A percentile compares a stretch with the other conserved stretches of the same genome.
These are phyloP conservation scores for Ustilago sp. DNA, from an alignment of 1,284 basidiomycete genomes.

Conservation along the genomic window DNA sequence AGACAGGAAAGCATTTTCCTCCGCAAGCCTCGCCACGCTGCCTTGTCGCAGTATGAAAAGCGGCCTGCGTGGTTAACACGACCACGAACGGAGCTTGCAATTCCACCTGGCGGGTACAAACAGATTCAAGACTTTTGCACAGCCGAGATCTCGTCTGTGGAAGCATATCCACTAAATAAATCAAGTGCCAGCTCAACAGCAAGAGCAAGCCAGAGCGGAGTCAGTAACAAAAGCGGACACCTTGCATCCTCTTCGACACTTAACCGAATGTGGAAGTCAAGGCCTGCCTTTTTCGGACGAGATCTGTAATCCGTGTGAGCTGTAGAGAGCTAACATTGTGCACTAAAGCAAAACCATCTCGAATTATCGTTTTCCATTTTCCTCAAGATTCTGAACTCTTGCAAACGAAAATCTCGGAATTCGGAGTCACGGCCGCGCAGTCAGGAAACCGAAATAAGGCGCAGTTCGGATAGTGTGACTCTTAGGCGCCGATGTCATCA, in stretches of 20 bases:
- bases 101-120: neutral
- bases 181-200: neutral
- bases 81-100: neutral
- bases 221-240: neutral
- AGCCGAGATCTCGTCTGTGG: slow-evolving; percentile 1
- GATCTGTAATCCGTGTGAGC: neutral
- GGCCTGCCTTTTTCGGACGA: neutral
- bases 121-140: neutral
- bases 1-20: neutral
- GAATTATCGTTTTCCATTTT: slow-evolving; percentile 4
- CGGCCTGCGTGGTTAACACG: neutral
- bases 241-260: too few relatives aligned
- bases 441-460: slow-evolving; percentile 26
- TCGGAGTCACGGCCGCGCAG: slow-evolving; percentile 9
- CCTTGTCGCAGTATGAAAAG: neutral
- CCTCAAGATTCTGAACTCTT: slow-evolving; percentile 1
- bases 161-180: neutral
- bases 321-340: neutral
- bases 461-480: slow-evolving; percentile 32
- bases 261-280: neutral
- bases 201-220: too few relatives aligned
- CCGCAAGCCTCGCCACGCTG: neutral
- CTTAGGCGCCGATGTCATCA: slow-evolving; percentile 11
- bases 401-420: slow-evolving; percentile 7
- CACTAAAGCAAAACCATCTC: neutral